A percentile compares a stretch with the other conserved stretches of the same genome.
These are phyloP conservation scores for Nasturtium officinale DNA, from an alignment of 345 rosid species.

Conservation along the genomic window DNA sequence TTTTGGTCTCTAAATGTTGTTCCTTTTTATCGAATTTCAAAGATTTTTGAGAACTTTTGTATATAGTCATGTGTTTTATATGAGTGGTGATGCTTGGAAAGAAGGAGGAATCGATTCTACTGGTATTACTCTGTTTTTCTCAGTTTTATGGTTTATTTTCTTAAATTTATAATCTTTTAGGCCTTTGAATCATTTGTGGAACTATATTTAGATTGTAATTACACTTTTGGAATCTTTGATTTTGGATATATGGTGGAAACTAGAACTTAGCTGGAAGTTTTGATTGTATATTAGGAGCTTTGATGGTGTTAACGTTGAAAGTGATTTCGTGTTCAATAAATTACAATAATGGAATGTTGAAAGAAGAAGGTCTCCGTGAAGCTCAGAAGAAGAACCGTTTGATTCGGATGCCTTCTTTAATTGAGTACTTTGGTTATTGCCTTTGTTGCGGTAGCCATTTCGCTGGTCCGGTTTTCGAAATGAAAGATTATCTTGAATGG, in stretches of 20 bases:
- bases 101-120: slow-evolving; percentile 98
- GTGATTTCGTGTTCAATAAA: slow-evolving; percentile 92
- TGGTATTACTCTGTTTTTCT: slow-evolving; percentile 56
- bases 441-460: slow-evolving; percentile 95
- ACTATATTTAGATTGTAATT: background rate
- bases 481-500: slow-evolving; percentile 96
- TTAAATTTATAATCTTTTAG: slow-evolving; percentile 4
- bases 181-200: background rate
- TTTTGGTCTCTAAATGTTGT: background rate
- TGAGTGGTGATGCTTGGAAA: slow-evolving; percentile 99
- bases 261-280: background rate
- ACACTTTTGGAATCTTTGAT: background rate
- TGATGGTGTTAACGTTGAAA: slow-evolving; percentile 94
- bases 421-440: slow-evolving; percentile 88
- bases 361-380: slow-evolving; percentile 77
- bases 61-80: slow-evolving; percentile 90
- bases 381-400: slow-evolving; percentile 83
- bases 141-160: slow-evolving; percentile 7
- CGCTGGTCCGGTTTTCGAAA: slow-evolving; percentile 95
- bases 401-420: slow-evolving; percentile 68
- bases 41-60: background rate
- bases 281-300: slow-evolving; percentile 60
- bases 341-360: slow-evolving; percentile 77
- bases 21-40: background rate
- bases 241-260: slow-evolving; percentile 13